These are phyloP conservation scores for Penicillium sp. DNA, from an alignment of 2,329 filamentous ascomycete genomes.

Conservation along the genomic window DNA sequence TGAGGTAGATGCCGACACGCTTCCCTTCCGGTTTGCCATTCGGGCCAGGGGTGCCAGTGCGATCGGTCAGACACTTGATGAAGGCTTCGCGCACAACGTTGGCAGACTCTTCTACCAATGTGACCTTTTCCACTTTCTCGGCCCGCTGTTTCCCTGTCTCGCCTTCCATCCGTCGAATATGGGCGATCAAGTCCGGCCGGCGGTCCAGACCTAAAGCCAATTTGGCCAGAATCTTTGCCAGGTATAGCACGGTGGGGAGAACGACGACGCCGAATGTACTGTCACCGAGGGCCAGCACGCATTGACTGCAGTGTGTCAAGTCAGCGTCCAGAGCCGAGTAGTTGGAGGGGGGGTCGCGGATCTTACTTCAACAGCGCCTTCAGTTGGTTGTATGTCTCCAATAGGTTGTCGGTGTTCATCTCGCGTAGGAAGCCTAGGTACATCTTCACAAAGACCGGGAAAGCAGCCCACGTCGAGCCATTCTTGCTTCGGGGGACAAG, in stretches of 20 bases:
- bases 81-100: slow-evolving; percentile 91
- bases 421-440: slow-evolving; percentile 82
- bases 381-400: slow-evolving; percentile 74
- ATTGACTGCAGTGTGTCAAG: slow-evolving; percentile 59
- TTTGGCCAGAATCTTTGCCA: slow-evolving; percentile 77
- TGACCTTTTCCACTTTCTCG: slow-evolving; percentile 69
- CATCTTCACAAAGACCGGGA: slow-evolving; percentile 76
- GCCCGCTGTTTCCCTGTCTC: slow-evolving; percentile 49
- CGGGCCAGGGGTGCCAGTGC: slow-evolving; percentile 63
- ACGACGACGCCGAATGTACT: slow-evolving; percentile 78
- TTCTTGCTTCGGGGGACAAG: slow-evolving; percentile 66
- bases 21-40: slow-evolving; percentile 75
- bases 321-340: background rate
- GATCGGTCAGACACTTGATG: slow-evolving; percentile 83
- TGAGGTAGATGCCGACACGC: slow-evolving; percentile 84
- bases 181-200: slow-evolving; percentile 72
- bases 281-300: slow-evolving; percentile 78
- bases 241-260: slow-evolving; percentile 78
- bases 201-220: slow-evolving; percentile 84
- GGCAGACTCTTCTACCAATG: slow-evolving; percentile 82
- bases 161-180: slow-evolving; percentile 52
- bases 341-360: background rate
- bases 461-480: slow-evolving; percentile 71
- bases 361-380: slow-evolving; percentile 74
- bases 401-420: slow-evolving; percentile 72